Evolutionary conservation across 495 filamentous ascomycete genomes (phyloP).

Genomic region (Penicillium canescens): DNA sequence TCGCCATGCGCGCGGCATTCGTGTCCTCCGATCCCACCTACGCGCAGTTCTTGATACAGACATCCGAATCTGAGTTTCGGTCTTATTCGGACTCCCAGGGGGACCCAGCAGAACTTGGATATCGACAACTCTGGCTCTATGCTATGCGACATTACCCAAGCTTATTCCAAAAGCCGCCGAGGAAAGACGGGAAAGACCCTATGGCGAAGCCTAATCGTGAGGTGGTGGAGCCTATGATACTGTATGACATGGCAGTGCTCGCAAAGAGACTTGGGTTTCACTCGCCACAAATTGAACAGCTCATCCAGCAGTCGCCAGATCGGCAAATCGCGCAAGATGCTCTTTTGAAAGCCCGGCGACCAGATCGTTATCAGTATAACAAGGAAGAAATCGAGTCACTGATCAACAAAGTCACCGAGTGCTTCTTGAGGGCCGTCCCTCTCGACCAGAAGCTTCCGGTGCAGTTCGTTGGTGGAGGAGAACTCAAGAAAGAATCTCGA

Average conservation of each 20-base stretch:
- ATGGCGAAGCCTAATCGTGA: slow-evolving; percentile 18
- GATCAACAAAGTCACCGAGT: slow-evolving; percentile 20
- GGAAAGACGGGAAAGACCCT: too few relatives aligned
- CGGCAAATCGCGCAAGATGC: slow-evolving; percentile 28
- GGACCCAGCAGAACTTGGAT: slow-evolving; percentile 16
- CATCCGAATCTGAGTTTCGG: slow-evolving; percentile 19
- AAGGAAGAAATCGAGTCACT: slow-evolving; percentile 19
- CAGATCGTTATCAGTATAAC: slow-evolving; percentile 29
- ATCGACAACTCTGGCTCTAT: slow-evolving; percentile 25
- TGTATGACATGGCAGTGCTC: slow-evolving; percentile 31
- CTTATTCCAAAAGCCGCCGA: slow-evolving; percentile 11
- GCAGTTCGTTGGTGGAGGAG: slow-evolving; percentile 3
- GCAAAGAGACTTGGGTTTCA: slow-evolving; percentile 31
- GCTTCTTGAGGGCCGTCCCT: slow-evolving; percentile 16
- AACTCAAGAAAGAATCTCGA: slow-evolving; percentile 11
- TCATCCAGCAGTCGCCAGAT: slow-evolving; percentile 32
- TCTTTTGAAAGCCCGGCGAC: slow-evolving; percentile 32
- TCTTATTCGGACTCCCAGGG: slow-evolving; percentile 2
- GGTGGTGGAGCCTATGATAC: slow-evolving; percentile 18
- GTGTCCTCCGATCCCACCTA: neutral
- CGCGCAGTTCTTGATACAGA: slow-evolving; percentile 18
- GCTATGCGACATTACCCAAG: slow-evolving; percentile 27
- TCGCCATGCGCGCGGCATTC: slow-evolving; percentile 7
- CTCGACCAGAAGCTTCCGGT: slow-evolving; percentile 9
- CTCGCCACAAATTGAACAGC: slow-evolving; percentile 24